phyloP scores from a whole-genome alignment of 1,284 basidiomycete genomes.

The Earliella scabrosa region DNA sequence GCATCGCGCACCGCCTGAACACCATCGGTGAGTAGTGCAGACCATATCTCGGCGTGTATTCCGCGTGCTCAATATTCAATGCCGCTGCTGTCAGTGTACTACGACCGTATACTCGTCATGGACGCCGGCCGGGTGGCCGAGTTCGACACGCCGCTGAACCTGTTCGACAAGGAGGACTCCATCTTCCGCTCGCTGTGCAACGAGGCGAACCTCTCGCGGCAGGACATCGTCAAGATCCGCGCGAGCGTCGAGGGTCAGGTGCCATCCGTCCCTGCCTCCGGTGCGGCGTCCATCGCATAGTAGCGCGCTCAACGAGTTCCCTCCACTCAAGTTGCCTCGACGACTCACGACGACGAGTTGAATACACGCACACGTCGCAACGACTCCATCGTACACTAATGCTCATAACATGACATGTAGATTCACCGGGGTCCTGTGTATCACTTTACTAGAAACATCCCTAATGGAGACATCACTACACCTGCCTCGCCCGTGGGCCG shows the following conservation, averaged over 20 bases:
- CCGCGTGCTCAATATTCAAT: too few relatives aligned
- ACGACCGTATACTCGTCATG: slow-evolving; percentile 81
- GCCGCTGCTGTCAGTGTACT: slow-evolving; percentile 67
- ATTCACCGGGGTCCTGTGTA: too few relatives aligned
- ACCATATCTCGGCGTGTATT: too few relatives aligned
- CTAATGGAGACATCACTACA: too few relatives aligned
- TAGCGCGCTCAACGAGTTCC: too few relatives aligned
- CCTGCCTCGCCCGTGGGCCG: too few relatives aligned
- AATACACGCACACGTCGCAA: too few relatives aligned
- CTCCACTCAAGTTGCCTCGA: not conserved
- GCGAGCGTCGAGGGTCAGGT: slow-evolving; percentile 19
- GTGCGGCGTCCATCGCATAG: slow-evolving; percentile 1
- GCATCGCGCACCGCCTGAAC: slow-evolving; percentile 78
- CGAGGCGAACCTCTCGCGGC: slow-evolving; percentile 66
- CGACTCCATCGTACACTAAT: too few relatives aligned
- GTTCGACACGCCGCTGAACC: slow-evolving; percentile 78
- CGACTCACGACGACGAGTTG: too few relatives aligned
- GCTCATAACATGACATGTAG: too few relatives aligned
- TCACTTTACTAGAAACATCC: too few relatives aligned
- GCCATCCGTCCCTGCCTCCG: slow-evolving; percentile 1
- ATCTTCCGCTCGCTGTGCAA: slow-evolving; percentile 80
- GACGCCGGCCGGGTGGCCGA: slow-evolving; percentile 72
- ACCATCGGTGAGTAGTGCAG: slow-evolving; percentile 73
- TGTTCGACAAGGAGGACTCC: slow-evolving; percentile 71
- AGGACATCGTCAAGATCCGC: slow-evolving; percentile 54